Percentiles rank a stretch among this genome's conserved stretches.
Conservation (phyloP, 768 basidiomycete genomes). For the Rhodotorula graminis region DNA sequence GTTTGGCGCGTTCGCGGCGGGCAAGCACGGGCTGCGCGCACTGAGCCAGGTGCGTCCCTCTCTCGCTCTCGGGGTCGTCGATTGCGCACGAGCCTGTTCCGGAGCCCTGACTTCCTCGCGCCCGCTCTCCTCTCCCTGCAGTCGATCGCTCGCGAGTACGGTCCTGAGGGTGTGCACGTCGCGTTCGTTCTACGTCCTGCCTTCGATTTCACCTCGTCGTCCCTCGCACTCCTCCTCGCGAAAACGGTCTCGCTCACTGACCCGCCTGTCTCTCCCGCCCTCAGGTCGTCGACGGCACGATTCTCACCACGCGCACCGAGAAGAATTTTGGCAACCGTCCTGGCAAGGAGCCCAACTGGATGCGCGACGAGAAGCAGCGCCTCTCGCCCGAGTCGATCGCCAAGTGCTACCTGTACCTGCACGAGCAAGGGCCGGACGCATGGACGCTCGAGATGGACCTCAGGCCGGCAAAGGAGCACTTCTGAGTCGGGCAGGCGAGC, state of each 20-base stretch:
- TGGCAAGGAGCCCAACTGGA: slow-evolving; percentile 19
- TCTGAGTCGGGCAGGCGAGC: background rate
- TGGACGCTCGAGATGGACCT: slow-evolving; percentile 39
- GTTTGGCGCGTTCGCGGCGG: slow-evolving; percentile 37
- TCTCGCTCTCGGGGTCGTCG: too few relatives aligned
- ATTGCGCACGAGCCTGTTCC: too few relatives aligned
- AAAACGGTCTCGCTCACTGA: too few relatives aligned
- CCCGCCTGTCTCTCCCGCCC: background rate
- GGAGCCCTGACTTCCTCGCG: too few relatives aligned
- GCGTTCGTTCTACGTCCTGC: slow-evolving; percentile 42
- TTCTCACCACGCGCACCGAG: slow-evolving; percentile 22
- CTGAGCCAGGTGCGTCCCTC: slow-evolving; percentile 13
- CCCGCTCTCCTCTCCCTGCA: slow-evolving; percentile 7
- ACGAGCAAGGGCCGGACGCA: slow-evolving; percentile 12
- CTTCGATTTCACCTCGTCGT: too few relatives aligned
- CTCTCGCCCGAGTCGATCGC: slow-evolving; percentile 25
- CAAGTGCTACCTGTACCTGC: slow-evolving; percentile 25
- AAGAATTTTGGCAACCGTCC: slow-evolving; percentile 3
- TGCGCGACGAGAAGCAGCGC: slow-evolving; percentile 23
- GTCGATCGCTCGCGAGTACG: slow-evolving; percentile 46
- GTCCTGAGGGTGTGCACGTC: slow-evolving; percentile 46
- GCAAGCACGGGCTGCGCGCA: slow-evolving; percentile 30
- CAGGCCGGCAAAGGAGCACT: slow-evolving; percentile 23
- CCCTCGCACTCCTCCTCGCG: too few relatives aligned
- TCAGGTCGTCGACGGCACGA: slow-evolving; percentile 36